These are phyloP conservation scores for Arctostaphylos glauca DNA, from an alignment of 148 eudicot species.

Conservation along the genomic window DNA sequence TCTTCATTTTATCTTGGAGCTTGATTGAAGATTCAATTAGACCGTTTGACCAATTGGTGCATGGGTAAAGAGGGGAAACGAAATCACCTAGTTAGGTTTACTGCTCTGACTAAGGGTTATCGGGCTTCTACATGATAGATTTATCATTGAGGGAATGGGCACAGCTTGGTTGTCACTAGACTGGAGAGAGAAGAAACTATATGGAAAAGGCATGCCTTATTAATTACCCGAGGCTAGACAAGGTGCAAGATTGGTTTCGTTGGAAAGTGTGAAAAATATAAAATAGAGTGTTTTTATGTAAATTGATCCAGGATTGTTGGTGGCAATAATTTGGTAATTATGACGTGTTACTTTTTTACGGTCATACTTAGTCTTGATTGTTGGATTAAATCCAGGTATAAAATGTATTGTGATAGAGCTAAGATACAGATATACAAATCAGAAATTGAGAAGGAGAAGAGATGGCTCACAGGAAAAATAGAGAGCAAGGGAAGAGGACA, in stretches of 20 bases:
- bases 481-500: neutral
- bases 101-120: neutral
- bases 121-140: neutral
- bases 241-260: neutral
- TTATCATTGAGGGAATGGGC: neutral
- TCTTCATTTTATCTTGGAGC: neutral
- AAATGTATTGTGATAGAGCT: neutral
- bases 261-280: neutral
- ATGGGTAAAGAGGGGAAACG: neutral
- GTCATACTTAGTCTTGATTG: neutral
- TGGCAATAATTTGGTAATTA: neutral
- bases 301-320: conserved; percentile 7
- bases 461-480: neutral
- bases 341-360: neutral
- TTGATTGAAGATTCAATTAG: neutral
- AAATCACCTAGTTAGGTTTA: neutral
- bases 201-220: neutral
- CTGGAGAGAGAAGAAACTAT: neutral
- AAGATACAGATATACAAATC: neutral
- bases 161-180: conserved; percentile 3
- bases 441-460: neutral
- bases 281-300: neutral
- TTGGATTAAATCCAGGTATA: neutral
- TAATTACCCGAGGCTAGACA: neutral
- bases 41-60: neutral